Evolutionary conservation across 805 yeast species (phyloP), one percentile per base, ranked within the genome.

Genomic region (Wickerhamiella parazyma): DNA sequence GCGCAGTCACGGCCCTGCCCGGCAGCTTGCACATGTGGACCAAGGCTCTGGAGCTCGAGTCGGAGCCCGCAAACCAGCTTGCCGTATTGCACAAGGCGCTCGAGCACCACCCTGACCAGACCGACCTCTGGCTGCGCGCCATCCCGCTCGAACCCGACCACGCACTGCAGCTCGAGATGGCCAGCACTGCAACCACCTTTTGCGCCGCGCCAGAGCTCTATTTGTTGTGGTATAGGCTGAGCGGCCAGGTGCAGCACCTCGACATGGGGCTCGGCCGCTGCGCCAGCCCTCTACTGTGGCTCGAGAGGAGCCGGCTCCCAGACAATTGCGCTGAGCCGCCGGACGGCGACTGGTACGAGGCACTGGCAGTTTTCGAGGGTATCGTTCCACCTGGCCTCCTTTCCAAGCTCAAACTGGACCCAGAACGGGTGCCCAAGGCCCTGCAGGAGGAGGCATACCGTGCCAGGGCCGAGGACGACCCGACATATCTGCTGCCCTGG

Each of bases 41-140:
- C 2, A 72, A 71, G 47, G 93, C 94, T 0, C 56, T 67, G 29
- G 76, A 75, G 1, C 60, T 83, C 19, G 95, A 89, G 53, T 62
- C 62, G 2, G 86, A 79, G 33, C 45, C 45, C 0, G 52, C 65
- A 2, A 66, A 78, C 1, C 73, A 76, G 48, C 70, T 70, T 40
- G 64, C 75, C 45, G 68, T 84, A 0, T 59, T 83, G 17, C 76
- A 80, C 64, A 80, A 76, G 51, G 94, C 85, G 0, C 60, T 89
- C 11, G 86, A 78, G 47, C 66, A 63, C 20, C 54, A 79, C 3
- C 91, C 94, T 0, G 54, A 56, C 2, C 70, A 69, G 44, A 72
- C 63, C 5, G 57, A 61, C 2, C 57, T 89, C n/a, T 89, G 98
- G 98, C 61, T 71, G 40, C 61, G 64, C 20, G 69, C 82, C 1